Conservation (phyloP, 2,329 filamentous ascomycete species). For the Ascochyta fabae region DNA sequence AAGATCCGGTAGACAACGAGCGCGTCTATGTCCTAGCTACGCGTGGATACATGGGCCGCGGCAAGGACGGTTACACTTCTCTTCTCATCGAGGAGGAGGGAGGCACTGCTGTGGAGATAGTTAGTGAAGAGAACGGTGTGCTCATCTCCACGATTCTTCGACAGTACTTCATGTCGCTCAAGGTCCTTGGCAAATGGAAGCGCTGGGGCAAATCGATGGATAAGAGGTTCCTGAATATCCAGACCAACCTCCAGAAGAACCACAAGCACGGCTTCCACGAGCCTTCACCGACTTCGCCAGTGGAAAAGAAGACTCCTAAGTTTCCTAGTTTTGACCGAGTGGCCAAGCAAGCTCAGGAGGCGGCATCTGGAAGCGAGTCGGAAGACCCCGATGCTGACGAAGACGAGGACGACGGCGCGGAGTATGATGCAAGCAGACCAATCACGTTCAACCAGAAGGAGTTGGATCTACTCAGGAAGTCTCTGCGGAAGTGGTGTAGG, state of each 20-base stretch:
- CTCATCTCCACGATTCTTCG: conserved; percentile 85
- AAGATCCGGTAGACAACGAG: conserved; percentile 65
- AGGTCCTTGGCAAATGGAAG: conserved; percentile 80
- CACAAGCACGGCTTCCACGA: conserved; percentile 60
- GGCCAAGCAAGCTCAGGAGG: conserved; percentile 13
- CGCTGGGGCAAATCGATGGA: conserved; percentile 69
- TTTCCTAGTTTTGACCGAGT: conserved; percentile 24
- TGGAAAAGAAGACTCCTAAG: conserved; percentile 13
- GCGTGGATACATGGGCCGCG: conserved; percentile 85
- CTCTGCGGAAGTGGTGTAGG: conserved; percentile 75
- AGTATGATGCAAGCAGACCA: conserved; percentile 56
- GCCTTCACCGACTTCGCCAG: conserved; percentile 37
- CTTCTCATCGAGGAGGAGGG: conserved; percentile 79
- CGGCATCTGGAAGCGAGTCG: conserved; percentile 26
- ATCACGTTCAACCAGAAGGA: conserved; percentile 45
- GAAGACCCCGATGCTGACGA: conserved; percentile 47
- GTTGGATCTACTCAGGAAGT: conserved; percentile 70
- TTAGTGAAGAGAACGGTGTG: conserved; percentile 85
- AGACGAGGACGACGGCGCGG: conserved; percentile 48
- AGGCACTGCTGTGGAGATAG: conserved; percentile 76
- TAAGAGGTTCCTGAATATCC: conserved; percentile 70
- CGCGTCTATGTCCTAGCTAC: conserved; percentile 77
- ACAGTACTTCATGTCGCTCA: conserved; percentile 89
- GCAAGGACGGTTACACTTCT: conserved; percentile 83
- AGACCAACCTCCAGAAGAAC: conserved; percentile 63